phyloP scores from a whole-genome alignment of 2,329 filamentous ascomycete genomes.

The Davidsoniella virescens region DNA sequence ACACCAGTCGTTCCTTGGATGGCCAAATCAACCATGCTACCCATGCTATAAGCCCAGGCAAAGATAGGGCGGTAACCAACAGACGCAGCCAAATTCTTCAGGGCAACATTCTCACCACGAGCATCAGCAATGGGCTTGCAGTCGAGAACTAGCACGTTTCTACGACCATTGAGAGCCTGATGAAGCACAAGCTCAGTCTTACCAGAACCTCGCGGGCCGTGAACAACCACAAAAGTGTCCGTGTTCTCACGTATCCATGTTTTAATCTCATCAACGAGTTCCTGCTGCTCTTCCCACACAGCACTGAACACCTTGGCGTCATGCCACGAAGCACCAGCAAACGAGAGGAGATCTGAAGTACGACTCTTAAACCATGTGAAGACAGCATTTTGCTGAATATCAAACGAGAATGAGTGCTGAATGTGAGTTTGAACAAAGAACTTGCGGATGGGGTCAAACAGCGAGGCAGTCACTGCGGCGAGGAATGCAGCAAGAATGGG shows the following conservation, averaged over 20 bases:
- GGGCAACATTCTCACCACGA: slow-evolving; percentile 71
- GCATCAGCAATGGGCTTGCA: slow-evolving; percentile 90
- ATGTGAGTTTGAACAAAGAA: slow-evolving; percentile 86
- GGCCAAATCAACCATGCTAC: slow-evolving; percentile 79
- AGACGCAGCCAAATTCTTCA: slow-evolving; percentile 60
- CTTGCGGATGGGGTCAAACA: slow-evolving; percentile 89
- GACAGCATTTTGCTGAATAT: slow-evolving; percentile 54
- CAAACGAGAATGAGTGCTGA: slow-evolving; percentile 45
- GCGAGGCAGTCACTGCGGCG: slow-evolving; percentile 65
- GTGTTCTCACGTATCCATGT: slow-evolving; percentile 77
- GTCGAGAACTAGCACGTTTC: slow-evolving; percentile 71
- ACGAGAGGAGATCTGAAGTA: slow-evolving; percentile 47
- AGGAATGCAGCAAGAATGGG: slow-evolving; percentile 66
- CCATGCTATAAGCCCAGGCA: slow-evolving; percentile 90
- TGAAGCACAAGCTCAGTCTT: slow-evolving; percentile 80
- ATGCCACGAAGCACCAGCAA: slow-evolving; percentile 33
- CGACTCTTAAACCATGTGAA: slow-evolving; percentile 71
- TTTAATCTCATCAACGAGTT: slow-evolving; percentile 65
- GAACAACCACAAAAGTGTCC: slow-evolving; percentile 85
- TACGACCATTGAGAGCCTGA: slow-evolving; percentile 59
- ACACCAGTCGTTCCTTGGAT: slow-evolving; percentile 88
- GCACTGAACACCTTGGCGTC: slow-evolving; percentile 58
- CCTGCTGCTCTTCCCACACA: slow-evolving; percentile 75
- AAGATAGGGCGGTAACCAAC: slow-evolving; percentile 91
- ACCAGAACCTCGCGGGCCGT: slow-evolving; percentile 79